Conservation (phyloP, 768 basidiomycete species). For the Pholiota molesta region DNA sequence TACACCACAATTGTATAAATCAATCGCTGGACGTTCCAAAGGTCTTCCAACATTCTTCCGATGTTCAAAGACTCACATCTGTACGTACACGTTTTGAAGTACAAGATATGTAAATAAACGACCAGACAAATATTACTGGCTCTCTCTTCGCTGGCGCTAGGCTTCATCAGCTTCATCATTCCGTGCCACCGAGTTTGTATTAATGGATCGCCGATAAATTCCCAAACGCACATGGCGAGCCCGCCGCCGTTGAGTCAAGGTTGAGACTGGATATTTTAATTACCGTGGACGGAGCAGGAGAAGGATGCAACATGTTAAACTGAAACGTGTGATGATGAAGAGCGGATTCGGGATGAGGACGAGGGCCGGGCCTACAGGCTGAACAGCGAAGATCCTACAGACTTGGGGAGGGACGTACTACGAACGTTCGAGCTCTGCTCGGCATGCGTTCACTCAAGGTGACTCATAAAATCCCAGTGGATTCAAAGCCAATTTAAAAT, state of each 20-base stretch:
- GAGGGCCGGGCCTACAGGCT: too few relatives aligned
- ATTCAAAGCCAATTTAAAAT: background rate
- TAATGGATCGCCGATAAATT: background rate
- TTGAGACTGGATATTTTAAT: background rate
- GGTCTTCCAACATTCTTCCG: constrained; percentile 13
- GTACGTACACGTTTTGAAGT: background rate
- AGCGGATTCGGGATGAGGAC: background rate
- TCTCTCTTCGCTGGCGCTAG: background rate
- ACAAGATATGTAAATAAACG: constrained; percentile 6
- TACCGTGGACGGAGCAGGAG: constrained; percentile 1
- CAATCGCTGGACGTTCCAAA: constrained; percentile 6
- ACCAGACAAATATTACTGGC: background rate
- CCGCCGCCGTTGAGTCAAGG: background rate
- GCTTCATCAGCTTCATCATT: background rate
- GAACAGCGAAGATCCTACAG: background rate
- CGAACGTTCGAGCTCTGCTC: background rate
- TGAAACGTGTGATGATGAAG: background rate
- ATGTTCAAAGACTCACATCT: constrained; percentile 2
- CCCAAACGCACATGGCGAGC: background rate
- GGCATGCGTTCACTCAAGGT: background rate
- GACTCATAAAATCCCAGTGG: background rate
- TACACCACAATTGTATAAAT: constrained; percentile 1
- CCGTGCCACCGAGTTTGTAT: background rate
- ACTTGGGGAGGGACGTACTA: background rate
- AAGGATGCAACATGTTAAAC: background rate